Evolutionary conservation across 805 yeast genomes (phyloP), one percentile per base, ranked within the genome.

Genomic region (Candida vaughaniae): DNA sequence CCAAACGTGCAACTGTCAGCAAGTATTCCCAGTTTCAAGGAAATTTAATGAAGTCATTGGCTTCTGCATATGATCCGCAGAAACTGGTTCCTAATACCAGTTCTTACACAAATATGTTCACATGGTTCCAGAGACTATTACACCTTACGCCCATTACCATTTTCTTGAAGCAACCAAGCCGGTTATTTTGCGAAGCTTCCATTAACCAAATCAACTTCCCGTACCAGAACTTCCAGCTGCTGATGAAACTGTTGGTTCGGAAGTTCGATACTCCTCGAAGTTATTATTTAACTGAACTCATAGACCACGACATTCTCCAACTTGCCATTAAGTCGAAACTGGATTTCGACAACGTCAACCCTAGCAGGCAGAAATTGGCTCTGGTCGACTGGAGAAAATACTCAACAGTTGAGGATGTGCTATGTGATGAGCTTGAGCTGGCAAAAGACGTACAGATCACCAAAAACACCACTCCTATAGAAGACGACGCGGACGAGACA

Each of bases 231-330:
- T 40, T 62, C 12, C 35, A 42, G 16, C 18, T 32, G 3, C 12
- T 30, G 8, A 28, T 60, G 5, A 36, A 26, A 7, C 22, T 22
- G 19, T 29, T 55, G 10, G 40, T 41, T 8, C 42, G 30, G 11
- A 25, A 31, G 6, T 42, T 36, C 16, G 42, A 36, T 7, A 17
- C 19, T 4, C 33, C 11, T 7, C 19, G 68, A 16, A 51, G 47
- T 25, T 66, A 66, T 45, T 64, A 64, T 35, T 46, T 64, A 15
- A 55, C 67, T 1, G 58, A 59, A 17, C 47, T 66, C 20, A 31
- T 47, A 3, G 48, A 56, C 18, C 42, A 48, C 0, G 72, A 64
- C 39, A 12, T 64, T 2, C 56, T 67, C 31, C 39, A 39, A 8
- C 41, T 60, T 30, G 69, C 68, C 0, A 32, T 53, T 14, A 43